Evolutionary conservation across 495 filamentous ascomycete genomes (phyloP).

Genomic region (Tricharina praecox): DNA sequence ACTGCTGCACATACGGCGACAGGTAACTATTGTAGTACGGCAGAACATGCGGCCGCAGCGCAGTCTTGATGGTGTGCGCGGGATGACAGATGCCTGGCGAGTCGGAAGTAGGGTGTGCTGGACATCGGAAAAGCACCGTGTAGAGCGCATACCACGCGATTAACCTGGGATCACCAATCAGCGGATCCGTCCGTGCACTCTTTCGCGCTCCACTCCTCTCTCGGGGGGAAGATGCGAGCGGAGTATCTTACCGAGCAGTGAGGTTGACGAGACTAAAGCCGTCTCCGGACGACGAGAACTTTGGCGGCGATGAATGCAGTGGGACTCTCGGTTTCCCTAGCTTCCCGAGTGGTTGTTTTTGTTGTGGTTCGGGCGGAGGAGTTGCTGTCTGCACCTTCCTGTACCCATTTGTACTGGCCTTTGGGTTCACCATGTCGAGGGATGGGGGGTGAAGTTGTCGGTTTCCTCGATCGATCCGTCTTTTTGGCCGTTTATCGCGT

Average conservation of each 20-base stretch:
- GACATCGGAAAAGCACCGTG: conserved; percentile 69
- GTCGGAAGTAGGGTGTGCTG: conserved; percentile 44
- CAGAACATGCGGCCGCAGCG: conserved; percentile 54
- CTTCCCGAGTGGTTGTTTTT: too few relatives aligned
- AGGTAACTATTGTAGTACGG: conserved; percentile 81
- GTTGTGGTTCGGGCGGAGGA: too few relatives aligned
- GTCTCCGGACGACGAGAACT: background rate
- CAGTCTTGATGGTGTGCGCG: conserved; percentile 52
- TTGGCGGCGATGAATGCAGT: background rate
- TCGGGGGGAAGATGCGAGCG: too few relatives aligned
- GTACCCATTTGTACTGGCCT: too few relatives aligned
- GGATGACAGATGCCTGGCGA: conserved; percentile 73
- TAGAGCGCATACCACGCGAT: conserved; percentile 71
- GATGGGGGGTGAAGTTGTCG: too few relatives aligned
- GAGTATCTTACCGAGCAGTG: conserved; percentile 41
- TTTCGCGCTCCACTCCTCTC: too few relatives aligned
- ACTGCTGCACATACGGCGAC: conserved; percentile 63
- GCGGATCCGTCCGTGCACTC: too few relatives aligned
- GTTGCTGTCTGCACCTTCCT: too few relatives aligned
- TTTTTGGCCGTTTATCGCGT: too few relatives aligned
- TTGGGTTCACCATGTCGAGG: too few relatives aligned
- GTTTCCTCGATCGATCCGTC: too few relatives aligned
- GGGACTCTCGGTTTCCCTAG: background rate
- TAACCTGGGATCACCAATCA: conserved; percentile 48
- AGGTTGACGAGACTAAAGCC: conserved; percentile 32